Base-by-base conservation (phyloP, 2,329 filamentous ascomycete species). In the Trichoderma simmonsii region DNA sequence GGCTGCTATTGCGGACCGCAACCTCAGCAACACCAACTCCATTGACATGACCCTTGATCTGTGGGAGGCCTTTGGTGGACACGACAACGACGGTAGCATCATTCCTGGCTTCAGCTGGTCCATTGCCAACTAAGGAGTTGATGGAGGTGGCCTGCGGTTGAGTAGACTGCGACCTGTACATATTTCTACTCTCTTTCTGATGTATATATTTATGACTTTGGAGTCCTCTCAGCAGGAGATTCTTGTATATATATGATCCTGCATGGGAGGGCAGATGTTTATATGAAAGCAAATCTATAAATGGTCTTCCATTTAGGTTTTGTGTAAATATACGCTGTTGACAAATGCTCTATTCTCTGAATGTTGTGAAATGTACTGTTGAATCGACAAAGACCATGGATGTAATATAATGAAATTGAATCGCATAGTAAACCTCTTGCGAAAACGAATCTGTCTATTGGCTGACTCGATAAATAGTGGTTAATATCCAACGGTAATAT, bases 41-140 rank as follows among this genome's bases (percentile, higher is more conserved):
- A 73, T 73, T 18, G 72, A 73, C 30, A 73, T 73, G 72, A 67
- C 60, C n/a, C 26, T 71, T 32, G 72, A 71, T 26, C 51, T 67
- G 18, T 73, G 72, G 72, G 11, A 66, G 69, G 69, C 51, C 15
- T 73, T 73, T 15, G 69, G 72, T 8, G 69, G 69, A 28, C 54
- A 67, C 26, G 69, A 71, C 43, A 28, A 26, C 24, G 72, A 73
- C 14, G 72, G 69, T n/a, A 72, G 11, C 26, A 4, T 69, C 30
- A 68, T 68, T 30, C 39, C 6, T 15, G 70, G 70, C 15, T 60
- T 72, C 56, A 60, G 30, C 34, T 72, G 30, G 30, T 32, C n/a
- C 32, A 72, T 72, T 8, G 0, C 8, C 57, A 30, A 26, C n/a
- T 62, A 43, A 59, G 26, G 21, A n/a, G 15, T 43, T 62, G 26